Evolutionary conservation across 192 early-diverging fungal genomes (phyloP).

Genomic region (Piromyces sp.): DNA sequence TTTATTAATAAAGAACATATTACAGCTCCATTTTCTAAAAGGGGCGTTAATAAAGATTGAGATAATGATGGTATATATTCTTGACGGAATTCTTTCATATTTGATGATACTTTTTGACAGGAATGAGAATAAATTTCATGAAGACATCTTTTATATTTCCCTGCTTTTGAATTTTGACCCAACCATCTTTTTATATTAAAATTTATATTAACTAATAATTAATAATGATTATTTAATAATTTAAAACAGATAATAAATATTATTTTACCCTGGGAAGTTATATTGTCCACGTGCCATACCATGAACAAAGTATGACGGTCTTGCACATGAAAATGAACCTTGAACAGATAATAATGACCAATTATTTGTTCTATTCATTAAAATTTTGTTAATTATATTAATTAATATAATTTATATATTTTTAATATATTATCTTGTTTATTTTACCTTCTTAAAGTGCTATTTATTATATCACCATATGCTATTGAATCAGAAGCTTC

Average conservation of each 20-base stretch:
- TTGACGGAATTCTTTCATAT: conserved; percentile 71
- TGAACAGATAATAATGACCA: conserved; percentile 86
- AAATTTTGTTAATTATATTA: neutral
- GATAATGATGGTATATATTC: conserved; percentile 65
- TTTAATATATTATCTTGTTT: too few species aligned
- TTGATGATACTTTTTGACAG: conserved; percentile 58
- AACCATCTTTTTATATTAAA: conserved; percentile 49
- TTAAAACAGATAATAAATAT: too few species aligned
- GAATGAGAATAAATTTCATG: conserved; percentile 76
- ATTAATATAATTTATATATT: too few species aligned
- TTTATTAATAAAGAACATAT: neutral
- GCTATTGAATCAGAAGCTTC: conserved; percentile 76
- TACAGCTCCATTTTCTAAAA: conserved; percentile 18
- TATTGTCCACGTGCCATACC: conserved; percentile 24
- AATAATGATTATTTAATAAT: neutral
- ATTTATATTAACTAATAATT: neutral
- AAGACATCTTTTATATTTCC: conserved; percentile 49
- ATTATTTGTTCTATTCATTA: conserved; percentile 69
- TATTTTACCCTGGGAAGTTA: conserved; percentile 13
- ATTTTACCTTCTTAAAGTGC: conserved; percentile 42
- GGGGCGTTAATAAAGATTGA: conserved; percentile 27
- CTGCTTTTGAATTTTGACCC: conserved; percentile 71
- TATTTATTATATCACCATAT: conserved; percentile 62
- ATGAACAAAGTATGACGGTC: conserved; percentile 64
- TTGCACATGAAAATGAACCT: conserved; percentile 62